A percentile compares a stretch with the other conserved stretches of the same genome.
Evolutionary conservation across 495 filamentous ascomycete species (phyloP).

Genomic region (Lasiosphaeria hispida): DNA sequence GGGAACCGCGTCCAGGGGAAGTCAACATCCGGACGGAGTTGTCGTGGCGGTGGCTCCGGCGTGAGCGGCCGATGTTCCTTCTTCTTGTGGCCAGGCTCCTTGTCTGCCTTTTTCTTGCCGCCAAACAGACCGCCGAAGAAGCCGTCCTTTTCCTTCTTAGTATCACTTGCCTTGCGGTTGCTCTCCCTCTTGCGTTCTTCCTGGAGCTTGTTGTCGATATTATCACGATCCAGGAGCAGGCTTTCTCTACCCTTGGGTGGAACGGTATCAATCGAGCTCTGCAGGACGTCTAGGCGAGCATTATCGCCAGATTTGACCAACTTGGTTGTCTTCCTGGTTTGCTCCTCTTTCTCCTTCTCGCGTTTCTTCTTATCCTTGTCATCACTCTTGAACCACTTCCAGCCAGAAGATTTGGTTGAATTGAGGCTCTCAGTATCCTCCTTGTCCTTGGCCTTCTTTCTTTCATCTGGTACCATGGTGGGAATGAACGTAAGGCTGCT

Average conservation of each 20-base stretch:
- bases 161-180: constrained; percentile 67
- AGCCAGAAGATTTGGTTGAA: constrained; percentile 78
- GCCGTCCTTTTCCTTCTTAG: constrained; percentile 82
- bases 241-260: constrained; percentile 73
- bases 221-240: constrained; percentile 74
- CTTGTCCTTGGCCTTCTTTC: constrained; percentile 60
- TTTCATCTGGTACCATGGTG: constrained; percentile 69
- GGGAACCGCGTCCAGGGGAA: constrained; percentile 96
- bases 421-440: constrained; percentile 41
- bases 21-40: constrained; percentile 80
- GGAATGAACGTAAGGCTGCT: constrained; percentile 83
- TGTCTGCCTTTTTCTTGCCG: constrained; percentile 72
- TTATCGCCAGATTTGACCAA: constrained; percentile 53
- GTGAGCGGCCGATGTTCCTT: constrained; percentile 71
- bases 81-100: constrained; percentile 65
- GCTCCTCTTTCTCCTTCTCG: constrained; percentile 54
- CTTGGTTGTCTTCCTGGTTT: constrained; percentile 53
- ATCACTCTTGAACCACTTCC: constrained; percentile 57
- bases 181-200: constrained; percentile 85
- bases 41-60: constrained; percentile 70
- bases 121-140: constrained; percentile 90
- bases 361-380: constrained; percentile 49
- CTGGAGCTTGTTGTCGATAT: constrained; percentile 65
- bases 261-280: constrained; percentile 69
- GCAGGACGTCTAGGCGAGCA: constrained; percentile 75